A percentile compares a stretch with the other conserved stretches of the same genome.
phyloP scores from a whole-genome alignment of 2,329 filamentous ascomycete species.

The Aspergillus piperis region DNA sequence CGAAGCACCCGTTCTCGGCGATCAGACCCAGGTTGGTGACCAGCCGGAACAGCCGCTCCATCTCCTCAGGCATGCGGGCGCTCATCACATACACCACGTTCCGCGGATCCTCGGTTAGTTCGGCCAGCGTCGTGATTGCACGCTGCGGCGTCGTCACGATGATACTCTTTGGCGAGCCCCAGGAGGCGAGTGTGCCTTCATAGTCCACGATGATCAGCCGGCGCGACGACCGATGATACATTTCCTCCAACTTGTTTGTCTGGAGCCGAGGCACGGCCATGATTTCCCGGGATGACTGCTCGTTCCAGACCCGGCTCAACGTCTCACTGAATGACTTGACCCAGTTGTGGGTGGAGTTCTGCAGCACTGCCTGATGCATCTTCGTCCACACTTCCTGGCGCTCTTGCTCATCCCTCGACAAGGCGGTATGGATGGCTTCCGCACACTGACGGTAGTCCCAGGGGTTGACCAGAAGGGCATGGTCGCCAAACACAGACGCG shows the following conservation, averaged over 20 bases:
- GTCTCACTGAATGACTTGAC: slow-evolving; percentile 71
- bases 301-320: slow-evolving; percentile 74
- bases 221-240: slow-evolving; percentile 66
- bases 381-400: slow-evolving; percentile 73
- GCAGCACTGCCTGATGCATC: slow-evolving; percentile 71
- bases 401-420: slow-evolving; percentile 77
- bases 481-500: slow-evolving; percentile 76
- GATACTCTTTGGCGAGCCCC: slow-evolving; percentile 80
- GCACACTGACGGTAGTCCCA: slow-evolving; percentile 93
- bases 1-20: slow-evolving; percentile 91
- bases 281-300: slow-evolving; percentile 81
- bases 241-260: slow-evolving; percentile 61
- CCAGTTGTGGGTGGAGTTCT: slow-evolving; percentile 85
- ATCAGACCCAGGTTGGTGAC: slow-evolving; percentile 85
- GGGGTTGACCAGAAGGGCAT: slow-evolving; percentile 84
- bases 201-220: slow-evolving; percentile 91
- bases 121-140: slow-evolving; percentile 78
- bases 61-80: slow-evolving; percentile 79
- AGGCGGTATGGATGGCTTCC: slow-evolving; percentile 77
- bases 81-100: slow-evolving; percentile 96
- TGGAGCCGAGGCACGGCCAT: slow-evolving; percentile 84
- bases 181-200: slow-evolving; percentile 86
- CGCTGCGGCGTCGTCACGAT: slow-evolving; percentile 84
- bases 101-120: slow-evolving; percentile 73
- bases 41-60: slow-evolving; percentile 80